A percentile compares a stretch with the other conserved stretches of the same genome.
phyloP scores from a whole-genome alignment of 495 filamentous ascomycete genomes.

The Neurospora cerealis region DNA sequence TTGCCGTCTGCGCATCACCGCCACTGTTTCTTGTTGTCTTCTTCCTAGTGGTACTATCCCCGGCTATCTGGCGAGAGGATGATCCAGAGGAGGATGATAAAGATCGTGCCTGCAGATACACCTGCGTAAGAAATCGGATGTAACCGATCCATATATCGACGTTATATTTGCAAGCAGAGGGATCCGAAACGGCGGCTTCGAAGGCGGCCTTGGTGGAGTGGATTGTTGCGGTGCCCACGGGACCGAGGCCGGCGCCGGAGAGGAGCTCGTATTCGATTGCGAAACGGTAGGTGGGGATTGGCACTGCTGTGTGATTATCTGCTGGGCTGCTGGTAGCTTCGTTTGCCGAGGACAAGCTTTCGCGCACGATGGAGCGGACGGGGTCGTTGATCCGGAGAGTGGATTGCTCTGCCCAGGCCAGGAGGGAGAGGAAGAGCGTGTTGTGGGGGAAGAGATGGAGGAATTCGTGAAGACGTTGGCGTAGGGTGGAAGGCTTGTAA shows the following conservation, averaged over 20 bases:
- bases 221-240: slow-evolving; percentile 32
- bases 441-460: slow-evolving; percentile 61
- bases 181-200: slow-evolving; percentile 51
- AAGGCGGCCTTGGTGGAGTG: slow-evolving; percentile 58
- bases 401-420: slow-evolving; percentile 55
- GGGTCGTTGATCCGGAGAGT: slow-evolving; percentile 62
- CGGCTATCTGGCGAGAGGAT: no score
- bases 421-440: slow-evolving; percentile 63
- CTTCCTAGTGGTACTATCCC: no score
- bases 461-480: slow-evolving; percentile 47
- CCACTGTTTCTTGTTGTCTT: no score
- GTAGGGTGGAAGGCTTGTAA: slow-evolving; percentile 55
- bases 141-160: slow-evolving; percentile 59
- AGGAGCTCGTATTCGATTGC: slow-evolving; percentile 55
- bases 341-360: slow-evolving; percentile 29
- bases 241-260: neutral
- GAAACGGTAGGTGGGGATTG: slow-evolving; percentile 50
- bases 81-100: neutral
- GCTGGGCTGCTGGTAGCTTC: slow-evolving; percentile 18
- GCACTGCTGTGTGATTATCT: neutral
- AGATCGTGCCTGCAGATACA: neutral
- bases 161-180: slow-evolving; percentile 20
- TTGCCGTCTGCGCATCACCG: neutral
- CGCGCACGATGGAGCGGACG: slow-evolving; percentile 48
- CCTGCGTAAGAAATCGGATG: slow-evolving; percentile 39